A percentile compares a stretch with the other conserved stretches of the same genome.
These are phyloP conservation scores for Hericium erinaceus DNA, from an alignment of 768 basidiomycete genomes.

Conservation along the genomic window DNA sequence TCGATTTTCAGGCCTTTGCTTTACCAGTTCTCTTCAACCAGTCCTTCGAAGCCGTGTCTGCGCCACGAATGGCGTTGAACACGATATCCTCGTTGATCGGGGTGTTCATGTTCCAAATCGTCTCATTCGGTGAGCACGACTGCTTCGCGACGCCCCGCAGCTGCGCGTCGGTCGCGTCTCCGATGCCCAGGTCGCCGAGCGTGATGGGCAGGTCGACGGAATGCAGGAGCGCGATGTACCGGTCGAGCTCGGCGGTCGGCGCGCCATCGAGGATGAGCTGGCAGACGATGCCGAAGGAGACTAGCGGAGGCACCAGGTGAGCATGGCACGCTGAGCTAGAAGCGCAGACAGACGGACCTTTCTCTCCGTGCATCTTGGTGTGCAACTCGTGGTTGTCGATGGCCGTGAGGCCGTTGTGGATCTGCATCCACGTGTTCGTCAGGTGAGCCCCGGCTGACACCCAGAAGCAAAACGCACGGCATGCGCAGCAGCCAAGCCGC, in stretches of 20 bases:
- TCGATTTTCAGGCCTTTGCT: conserved; percentile 2
- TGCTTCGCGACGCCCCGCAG: conserved; percentile 19
- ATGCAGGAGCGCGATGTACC: conserved; percentile 22
- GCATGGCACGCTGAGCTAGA: not conserved
- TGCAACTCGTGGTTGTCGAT: conserved; percentile 19
- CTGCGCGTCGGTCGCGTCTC: conserved; percentile 20
- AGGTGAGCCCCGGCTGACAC: not conserved
- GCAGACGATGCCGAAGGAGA: conserved; percentile 22
- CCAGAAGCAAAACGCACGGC: conserved; percentile 15
- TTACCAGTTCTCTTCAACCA: conserved; percentile 17
- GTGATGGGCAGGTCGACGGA: conserved; percentile 22
- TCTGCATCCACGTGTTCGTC: conserved; percentile 8
- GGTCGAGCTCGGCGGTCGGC: conserved; percentile 17
- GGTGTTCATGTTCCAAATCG: conserved; percentile 24
- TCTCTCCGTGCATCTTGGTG: conserved; percentile 22
- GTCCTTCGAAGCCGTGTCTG: conserved; percentile 18
- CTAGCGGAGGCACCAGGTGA: conserved; percentile 4
- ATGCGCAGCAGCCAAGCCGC: conserved; percentile 23
- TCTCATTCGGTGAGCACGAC: conserved; percentile 20
- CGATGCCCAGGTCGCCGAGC: conserved; percentile 21
- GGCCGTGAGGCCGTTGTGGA: conserved; percentile 24
- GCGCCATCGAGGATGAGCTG: conserved; percentile 21
- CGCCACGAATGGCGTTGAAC: conserved; percentile 21
- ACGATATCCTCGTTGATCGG: conserved; percentile 20
- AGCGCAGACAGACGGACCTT: conserved; percentile 9